Conservation (phyloP, 2,329 filamentous ascomycete species). For the Colletotrichum horii region DNA sequence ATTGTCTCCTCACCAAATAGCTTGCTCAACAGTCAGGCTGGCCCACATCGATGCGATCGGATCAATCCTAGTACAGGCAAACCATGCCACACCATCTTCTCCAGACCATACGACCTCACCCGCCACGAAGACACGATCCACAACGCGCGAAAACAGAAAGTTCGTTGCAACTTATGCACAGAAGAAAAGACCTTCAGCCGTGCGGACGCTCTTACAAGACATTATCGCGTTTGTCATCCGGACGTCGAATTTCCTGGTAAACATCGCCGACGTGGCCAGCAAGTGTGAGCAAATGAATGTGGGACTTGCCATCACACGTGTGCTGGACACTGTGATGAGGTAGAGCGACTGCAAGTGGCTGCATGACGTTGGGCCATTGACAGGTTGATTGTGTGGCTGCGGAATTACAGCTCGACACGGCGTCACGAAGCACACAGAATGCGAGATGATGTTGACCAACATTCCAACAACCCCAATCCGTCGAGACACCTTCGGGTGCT, state of each 20-base stretch:
- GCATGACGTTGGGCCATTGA: not conserved
- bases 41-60: slow-evolving; percentile 90
- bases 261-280: slow-evolving; percentile 39
- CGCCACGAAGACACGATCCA: slow-evolving; percentile 98
- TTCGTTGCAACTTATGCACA: slow-evolving; percentile 88
- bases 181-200: slow-evolving; percentile 98
- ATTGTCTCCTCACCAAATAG: slow-evolving; percentile 53
- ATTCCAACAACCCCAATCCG: not conserved
- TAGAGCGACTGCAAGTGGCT: not conserved
- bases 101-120: slow-evolving; percentile 93
- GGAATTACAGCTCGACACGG: not conserved
- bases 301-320: not conserved
- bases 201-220: slow-evolving; percentile 90
- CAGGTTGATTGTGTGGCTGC: not conserved
- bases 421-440: not conserved
- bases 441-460: not conserved
- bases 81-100: slow-evolving; percentile 93
- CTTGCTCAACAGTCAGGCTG: slow-evolving; percentile 83
- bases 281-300: not conserved
- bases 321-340: not conserved
- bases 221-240: slow-evolving; percentile 93
- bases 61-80: slow-evolving; percentile 96
- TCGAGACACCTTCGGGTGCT: not conserved
- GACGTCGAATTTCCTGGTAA: slow-evolving; percentile 82
- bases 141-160: slow-evolving; percentile 92